Evolutionary conservation across 176 grass and related monocot species (phyloP).

Genomic region (Thalia dealbata): DNA sequence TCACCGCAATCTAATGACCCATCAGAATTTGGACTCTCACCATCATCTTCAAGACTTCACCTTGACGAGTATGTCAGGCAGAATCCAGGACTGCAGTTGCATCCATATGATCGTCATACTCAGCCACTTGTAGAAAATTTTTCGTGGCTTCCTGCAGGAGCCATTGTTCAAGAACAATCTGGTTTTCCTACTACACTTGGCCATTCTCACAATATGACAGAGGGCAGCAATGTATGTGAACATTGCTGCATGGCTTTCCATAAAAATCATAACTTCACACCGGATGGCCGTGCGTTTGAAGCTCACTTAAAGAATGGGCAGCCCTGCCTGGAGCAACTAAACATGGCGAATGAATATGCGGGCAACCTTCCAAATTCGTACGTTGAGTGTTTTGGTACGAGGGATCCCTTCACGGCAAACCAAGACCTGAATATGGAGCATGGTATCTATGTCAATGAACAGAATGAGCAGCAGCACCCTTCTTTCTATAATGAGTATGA

Average conservation of each 20-base stretch:
- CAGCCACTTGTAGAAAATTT: conserved; percentile 38
- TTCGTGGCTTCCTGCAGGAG: conserved; percentile 61
- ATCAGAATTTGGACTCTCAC: conserved; percentile 58
- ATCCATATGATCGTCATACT: conserved; percentile 46
- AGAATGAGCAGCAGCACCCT: conserved; percentile 37
- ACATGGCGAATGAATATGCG: conserved; percentile 37
- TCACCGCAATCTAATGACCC: conserved; percentile 58
- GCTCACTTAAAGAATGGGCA: conserved; percentile 42
- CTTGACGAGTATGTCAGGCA: conserved; percentile 42
- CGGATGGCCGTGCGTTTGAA: conserved; percentile 44
- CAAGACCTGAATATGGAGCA: conserved; percentile 52
- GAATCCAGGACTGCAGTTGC: conserved; percentile 29
- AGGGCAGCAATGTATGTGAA: conserved; percentile 36
- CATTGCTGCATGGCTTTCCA: conserved; percentile 55
- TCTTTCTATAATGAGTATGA: conserved; percentile 57
- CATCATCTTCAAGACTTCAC: conserved; percentile 54
- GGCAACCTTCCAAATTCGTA: conserved; percentile 40
- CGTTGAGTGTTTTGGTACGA: conserved; percentile 37
- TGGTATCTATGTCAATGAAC: conserved; percentile 51
- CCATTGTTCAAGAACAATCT: conserved; percentile 50
- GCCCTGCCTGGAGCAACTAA: conserved; percentile 40
- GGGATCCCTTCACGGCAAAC: conserved; percentile 37
- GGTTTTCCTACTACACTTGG: conserved; percentile 55
- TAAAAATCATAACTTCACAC: conserved; percentile 30
- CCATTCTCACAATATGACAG: conserved; percentile 30